A percentile compares a stretch with the other conserved stretches of the same genome.
Evolutionary conservation across 2,329 filamentous ascomycete species (phyloP).

Genomic region (Chalara sp.): DNA sequence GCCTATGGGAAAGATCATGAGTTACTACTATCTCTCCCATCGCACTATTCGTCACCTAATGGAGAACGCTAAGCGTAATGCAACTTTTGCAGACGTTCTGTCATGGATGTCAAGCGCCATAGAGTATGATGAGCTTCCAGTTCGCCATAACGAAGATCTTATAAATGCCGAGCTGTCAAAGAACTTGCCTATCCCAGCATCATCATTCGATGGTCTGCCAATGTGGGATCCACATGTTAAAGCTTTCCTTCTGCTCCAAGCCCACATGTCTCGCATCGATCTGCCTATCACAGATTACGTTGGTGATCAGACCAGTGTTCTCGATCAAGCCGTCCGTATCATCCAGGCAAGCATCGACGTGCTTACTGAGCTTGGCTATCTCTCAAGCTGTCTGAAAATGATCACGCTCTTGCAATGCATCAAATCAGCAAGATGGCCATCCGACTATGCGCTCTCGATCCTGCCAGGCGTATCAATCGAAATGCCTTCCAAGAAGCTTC

Average conservation of each 20-base stretch:
- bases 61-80: constrained; percentile 65
- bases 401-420: constrained; percentile 83
- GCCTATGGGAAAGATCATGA: constrained; percentile 95
- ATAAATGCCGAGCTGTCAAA: constrained; percentile 87
- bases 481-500: constrained; percentile 17
- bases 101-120: constrained; percentile 90
- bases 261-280: constrained; percentile 87
- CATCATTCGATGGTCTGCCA: constrained; percentile 54
- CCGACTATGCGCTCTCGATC: constrained; percentile 71
- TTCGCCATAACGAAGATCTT: constrained; percentile 96
- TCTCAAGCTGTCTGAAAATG: constrained; percentile 73
- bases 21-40: constrained; percentile 97
- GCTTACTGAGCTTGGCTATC: constrained; percentile 78
- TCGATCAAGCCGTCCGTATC: constrained; percentile 95
- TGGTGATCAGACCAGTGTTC: constrained; percentile 80
- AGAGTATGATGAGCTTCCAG: constrained; percentile 95
- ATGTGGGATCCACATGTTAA: constrained; percentile 99
- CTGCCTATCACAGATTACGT: constrained; percentile 96
- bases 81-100: constrained; percentile 74
- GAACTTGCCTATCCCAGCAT: constrained; percentile 58
- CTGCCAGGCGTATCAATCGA: constrained; percentile 60
- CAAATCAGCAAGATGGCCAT: constrained; percentile 88
- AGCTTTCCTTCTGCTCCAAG: constrained; percentile 86
- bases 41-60: constrained; percentile 85
- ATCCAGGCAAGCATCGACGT: constrained; percentile 93